Percentiles rank a stretch among this genome's conserved stretches.
phyloP scores from a whole-genome alignment of 176 grass and related monocot genomes.

The Rhipidocladum racemiflorum region DNA sequence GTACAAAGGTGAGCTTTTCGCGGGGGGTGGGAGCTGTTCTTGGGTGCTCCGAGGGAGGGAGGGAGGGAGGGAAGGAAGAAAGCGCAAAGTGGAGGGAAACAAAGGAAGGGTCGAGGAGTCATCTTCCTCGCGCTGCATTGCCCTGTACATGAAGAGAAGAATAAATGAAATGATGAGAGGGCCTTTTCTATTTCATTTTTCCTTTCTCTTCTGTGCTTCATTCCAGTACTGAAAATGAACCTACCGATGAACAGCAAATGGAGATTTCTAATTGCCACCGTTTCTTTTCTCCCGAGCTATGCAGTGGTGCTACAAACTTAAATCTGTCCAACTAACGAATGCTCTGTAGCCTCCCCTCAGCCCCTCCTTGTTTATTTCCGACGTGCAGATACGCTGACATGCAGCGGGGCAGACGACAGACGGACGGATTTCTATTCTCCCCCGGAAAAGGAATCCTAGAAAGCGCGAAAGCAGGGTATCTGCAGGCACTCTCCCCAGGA shows the following conservation, averaged over 20 bases:
- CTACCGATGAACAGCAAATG: not conserved
- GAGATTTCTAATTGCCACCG: not conserved
- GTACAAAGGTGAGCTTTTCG: conserved; percentile 55
- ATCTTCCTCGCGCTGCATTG: not conserved
- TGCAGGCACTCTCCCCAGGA: conserved; percentile 4
- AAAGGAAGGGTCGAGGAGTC: conserved; percentile 17
- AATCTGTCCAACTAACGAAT: not conserved
- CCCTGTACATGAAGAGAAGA: not conserved
- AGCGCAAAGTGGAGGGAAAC: conserved; percentile 35
- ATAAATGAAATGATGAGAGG: conserved; percentile 10
- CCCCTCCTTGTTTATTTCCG: not conserved
- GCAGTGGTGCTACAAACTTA: not conserved
- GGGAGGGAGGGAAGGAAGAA: conserved; percentile 4
- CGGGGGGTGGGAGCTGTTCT: conserved; percentile 19
- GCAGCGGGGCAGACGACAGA: conserved; percentile 21
- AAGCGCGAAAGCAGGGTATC: conserved; percentile 37
- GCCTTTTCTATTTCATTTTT: conserved; percentile 4
- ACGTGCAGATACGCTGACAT: not conserved
- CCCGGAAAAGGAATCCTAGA: conserved; percentile 50
- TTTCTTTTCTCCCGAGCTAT: not conserved
- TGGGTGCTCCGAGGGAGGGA: conserved; percentile 14
- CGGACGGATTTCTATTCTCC: conserved; percentile 30
- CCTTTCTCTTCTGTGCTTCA: conserved; percentile 1
- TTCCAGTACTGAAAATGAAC: conserved; percentile 1
- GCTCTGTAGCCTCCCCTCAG: not conserved